These are phyloP conservation scores for Croton setiger DNA, from an alignment of 441 rosid genomes.

Conservation along the genomic window DNA sequence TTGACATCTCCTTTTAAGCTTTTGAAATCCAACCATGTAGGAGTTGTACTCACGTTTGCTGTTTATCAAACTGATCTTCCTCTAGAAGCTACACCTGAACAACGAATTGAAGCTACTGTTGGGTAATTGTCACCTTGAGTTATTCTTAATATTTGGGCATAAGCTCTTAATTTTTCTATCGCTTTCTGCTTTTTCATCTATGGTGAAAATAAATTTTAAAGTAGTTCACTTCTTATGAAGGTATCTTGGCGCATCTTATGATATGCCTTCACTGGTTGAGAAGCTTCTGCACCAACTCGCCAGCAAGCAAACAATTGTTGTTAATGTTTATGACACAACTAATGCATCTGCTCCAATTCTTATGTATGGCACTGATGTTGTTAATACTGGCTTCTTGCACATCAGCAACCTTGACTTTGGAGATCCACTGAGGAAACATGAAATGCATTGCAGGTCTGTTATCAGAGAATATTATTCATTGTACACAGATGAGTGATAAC, in stretches of 20 bases:
- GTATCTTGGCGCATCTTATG: constrained; percentile 95
- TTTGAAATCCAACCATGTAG: constrained; percentile 85
- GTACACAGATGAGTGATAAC: constrained; percentile 14
- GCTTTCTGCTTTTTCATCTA: neutral
- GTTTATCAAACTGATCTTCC: constrained; percentile 70
- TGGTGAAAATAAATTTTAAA: constrained; percentile 16
- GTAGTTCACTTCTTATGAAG: constrained; percentile 32
- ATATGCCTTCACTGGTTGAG: constrained; percentile 95
- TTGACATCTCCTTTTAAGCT: constrained; percentile 95
- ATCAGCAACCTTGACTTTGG: constrained; percentile 83
- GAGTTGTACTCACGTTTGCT: constrained; percentile 93
- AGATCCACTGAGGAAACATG: constrained; percentile 86
- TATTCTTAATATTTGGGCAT: constrained; percentile 12
- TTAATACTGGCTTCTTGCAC: constrained; percentile 59
- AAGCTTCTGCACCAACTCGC: constrained; percentile 95
- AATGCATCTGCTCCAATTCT: constrained; percentile 57
- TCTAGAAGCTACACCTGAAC: constrained; percentile 62
- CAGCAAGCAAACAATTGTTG: constrained; percentile 85
- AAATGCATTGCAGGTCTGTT: constrained; percentile 94
- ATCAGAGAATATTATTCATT: constrained; percentile 5
- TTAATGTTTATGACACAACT: constrained; percentile 90
- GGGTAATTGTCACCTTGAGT: constrained; percentile 48
- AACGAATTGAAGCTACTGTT: constrained; percentile 67
- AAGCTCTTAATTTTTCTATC: neutral
- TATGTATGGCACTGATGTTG: constrained; percentile 82